phyloP scores from a whole-genome alignment of 331 rosid species.

The Quercus lobata region DNA sequence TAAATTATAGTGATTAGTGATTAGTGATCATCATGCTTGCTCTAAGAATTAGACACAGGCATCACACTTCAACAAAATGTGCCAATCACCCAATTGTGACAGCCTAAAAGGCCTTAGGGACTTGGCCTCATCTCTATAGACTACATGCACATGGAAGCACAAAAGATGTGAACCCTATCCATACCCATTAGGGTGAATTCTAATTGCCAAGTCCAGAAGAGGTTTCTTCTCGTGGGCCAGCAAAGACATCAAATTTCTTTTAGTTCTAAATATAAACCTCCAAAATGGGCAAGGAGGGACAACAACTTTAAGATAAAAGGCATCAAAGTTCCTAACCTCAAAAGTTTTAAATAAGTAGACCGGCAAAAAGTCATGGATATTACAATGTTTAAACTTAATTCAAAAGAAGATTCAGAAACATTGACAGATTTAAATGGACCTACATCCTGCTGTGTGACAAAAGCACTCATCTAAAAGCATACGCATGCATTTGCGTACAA shows the following conservation, averaged over 20 bases:
- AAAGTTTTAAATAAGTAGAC: not conserved
- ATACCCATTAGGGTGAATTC: not conserved
- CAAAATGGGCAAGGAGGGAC: not conserved
- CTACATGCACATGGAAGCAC: not conserved
- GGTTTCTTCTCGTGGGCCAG: not conserved
- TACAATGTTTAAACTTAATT: not conserved
- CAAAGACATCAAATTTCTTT: not conserved
- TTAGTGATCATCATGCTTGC: not conserved
- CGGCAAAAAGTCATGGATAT: not conserved
- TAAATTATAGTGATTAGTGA: not conserved
- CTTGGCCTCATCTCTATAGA: not conserved
- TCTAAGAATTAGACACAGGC: not conserved
- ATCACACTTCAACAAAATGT: not conserved
- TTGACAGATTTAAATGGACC: not conserved
- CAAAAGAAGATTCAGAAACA: not conserved
- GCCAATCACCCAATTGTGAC: not conserved
- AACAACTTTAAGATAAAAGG: not conserved
- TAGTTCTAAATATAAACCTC: not conserved
- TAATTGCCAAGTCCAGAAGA: not conserved
- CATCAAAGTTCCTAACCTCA: not conserved
- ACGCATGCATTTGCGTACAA: not conserved
- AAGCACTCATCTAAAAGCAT: not conserved
- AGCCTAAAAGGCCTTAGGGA: not conserved
- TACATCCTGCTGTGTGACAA: not conserved
- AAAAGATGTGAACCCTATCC: not conserved